Conservation (phyloP, 805 yeast genomes). For the Limtongia smithiae region DNA sequence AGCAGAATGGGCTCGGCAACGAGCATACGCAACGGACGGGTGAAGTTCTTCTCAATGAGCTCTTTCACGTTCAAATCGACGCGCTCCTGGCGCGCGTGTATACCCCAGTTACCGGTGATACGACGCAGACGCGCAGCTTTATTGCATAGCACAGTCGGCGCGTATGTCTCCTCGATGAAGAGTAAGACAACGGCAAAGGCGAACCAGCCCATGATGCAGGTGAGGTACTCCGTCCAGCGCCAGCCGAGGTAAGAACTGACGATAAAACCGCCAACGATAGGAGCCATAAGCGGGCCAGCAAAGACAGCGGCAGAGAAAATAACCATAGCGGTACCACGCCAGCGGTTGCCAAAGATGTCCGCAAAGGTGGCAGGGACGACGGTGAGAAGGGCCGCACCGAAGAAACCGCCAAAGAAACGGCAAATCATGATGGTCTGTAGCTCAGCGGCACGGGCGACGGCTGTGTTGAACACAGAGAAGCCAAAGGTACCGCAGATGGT, state of each 20-base stretch:
- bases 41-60: slow-evolving; percentile 57
- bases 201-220: slow-evolving; percentile 57
- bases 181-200: slow-evolving; percentile 43
- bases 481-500: slow-evolving; percentile 55
- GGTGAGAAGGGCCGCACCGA: slow-evolving; percentile 82
- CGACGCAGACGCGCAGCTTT: slow-evolving; percentile 63
- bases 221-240: slow-evolving; percentile 77
- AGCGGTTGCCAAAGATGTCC: slow-evolving; percentile 63
- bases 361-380: slow-evolving; percentile 85
- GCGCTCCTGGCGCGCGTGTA: slow-evolving; percentile 72
- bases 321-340: slow-evolving; percentile 74
- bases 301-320: slow-evolving; percentile 71
- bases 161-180: slow-evolving; percentile 66
- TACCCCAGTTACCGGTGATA: slow-evolving; percentile 77
- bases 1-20: slow-evolving; percentile 67
- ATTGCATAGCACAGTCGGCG: slow-evolving; percentile 57
- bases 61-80: slow-evolving; percentile 54
- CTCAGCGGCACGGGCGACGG: slow-evolving; percentile 73
- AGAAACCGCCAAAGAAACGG: slow-evolving; percentile 74
- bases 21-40: slow-evolving; percentile 68
- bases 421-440: slow-evolving; percentile 72
- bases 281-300: slow-evolving; percentile 77
- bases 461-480: slow-evolving; percentile 60
- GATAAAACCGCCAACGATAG: slow-evolving; percentile 71
- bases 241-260: slow-evolving; percentile 62